These are phyloP conservation scores for Aspergillus affinis DNA, from an alignment of 495 filamentous ascomycete genomes.

Conservation along the genomic window DNA sequence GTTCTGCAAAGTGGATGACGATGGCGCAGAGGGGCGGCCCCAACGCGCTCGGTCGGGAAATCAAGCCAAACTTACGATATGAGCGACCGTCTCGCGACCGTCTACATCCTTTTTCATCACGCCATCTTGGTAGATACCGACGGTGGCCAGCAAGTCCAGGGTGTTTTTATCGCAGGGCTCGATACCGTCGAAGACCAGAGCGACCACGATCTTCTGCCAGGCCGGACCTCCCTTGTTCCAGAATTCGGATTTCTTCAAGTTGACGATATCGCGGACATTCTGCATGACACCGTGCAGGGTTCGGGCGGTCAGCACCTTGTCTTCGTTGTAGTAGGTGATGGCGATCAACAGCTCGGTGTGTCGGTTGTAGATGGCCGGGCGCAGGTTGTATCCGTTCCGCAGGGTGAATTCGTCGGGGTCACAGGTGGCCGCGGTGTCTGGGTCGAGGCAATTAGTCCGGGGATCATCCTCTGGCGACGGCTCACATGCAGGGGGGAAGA, in stretches of 20 bases:
- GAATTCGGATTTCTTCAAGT: slow-evolving; percentile 96
- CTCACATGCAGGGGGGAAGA: slow-evolving; percentile 7
- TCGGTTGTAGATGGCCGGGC: slow-evolving; percentile 97
- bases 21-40: no score
- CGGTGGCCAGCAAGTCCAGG: slow-evolving; percentile 87
- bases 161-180: slow-evolving; percentile 97
- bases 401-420: slow-evolving; percentile 98
- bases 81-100: slow-evolving; percentile 90
- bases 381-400: slow-evolving; percentile 97
- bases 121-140: slow-evolving; percentile 96
- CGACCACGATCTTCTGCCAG: slow-evolving; percentile 98
- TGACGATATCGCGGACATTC: slow-evolving; percentile 96
- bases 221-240: slow-evolving; percentile 98
- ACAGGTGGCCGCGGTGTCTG: slow-evolving; percentile 93
- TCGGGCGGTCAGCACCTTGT: slow-evolving; percentile 87
- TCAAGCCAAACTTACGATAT: slow-evolving; percentile 62
- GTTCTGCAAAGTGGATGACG: not conserved
- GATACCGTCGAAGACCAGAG: slow-evolving; percentile 94
- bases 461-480: not conserved
- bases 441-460: not conserved
- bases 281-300: slow-evolving; percentile 98
- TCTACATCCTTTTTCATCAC: slow-evolving; percentile 98
- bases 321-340: slow-evolving; percentile 99
- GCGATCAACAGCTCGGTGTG: slow-evolving; percentile 96
- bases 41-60: no score